These are phyloP conservation scores for Geotrichum europaeum DNA, from an alignment of 1,139 yeast genomes.

Conservation along the genomic window DNA sequence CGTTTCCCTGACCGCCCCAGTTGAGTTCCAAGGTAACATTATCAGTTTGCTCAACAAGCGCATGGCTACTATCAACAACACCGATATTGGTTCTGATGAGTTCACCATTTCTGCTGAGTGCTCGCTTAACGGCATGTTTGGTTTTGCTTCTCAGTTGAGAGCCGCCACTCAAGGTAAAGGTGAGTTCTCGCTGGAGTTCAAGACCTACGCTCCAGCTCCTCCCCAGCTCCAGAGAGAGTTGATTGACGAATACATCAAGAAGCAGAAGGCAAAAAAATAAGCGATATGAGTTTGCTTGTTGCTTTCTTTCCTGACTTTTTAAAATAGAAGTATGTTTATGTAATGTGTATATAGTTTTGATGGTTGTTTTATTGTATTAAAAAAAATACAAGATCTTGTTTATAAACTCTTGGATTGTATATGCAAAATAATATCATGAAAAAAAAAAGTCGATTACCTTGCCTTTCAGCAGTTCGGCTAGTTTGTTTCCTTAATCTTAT, in stretches of 20 bases:
- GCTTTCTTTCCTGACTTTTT: background rate
- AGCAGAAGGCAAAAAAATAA: constrained; percentile 32
- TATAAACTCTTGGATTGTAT: background rate
- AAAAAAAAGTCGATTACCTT: background rate
- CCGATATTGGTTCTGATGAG: constrained; percentile 91
- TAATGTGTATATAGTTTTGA: background rate
- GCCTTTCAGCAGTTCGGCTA: background rate
- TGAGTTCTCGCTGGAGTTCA: constrained; percentile 91
- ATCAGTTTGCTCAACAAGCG: constrained; percentile 88
- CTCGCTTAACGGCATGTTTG: constrained; percentile 91
- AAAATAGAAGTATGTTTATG: background rate
- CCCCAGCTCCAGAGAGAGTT: constrained; percentile 87
- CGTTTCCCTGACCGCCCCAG: constrained; percentile 88
- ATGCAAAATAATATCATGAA: background rate
- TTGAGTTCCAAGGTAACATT: constrained; percentile 91
- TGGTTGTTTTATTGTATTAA: background rate
- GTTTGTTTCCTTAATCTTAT: constrained; percentile 51
- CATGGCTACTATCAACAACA: constrained; percentile 87
- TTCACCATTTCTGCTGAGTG: constrained; percentile 92
- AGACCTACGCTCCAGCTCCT: constrained; percentile 84
- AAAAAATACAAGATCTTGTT: background rate
- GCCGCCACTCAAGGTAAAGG: constrained; percentile 99
- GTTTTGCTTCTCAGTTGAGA: constrained; percentile 90
- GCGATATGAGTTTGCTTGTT: background rate
- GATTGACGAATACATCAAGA: constrained; percentile 75